A percentile compares a stretch with the other conserved stretches of the same genome.
These are phyloP conservation scores for Anastatica hierochuntica DNA, from an alignment of 345 rosid genomes.

Conservation along the genomic window DNA sequence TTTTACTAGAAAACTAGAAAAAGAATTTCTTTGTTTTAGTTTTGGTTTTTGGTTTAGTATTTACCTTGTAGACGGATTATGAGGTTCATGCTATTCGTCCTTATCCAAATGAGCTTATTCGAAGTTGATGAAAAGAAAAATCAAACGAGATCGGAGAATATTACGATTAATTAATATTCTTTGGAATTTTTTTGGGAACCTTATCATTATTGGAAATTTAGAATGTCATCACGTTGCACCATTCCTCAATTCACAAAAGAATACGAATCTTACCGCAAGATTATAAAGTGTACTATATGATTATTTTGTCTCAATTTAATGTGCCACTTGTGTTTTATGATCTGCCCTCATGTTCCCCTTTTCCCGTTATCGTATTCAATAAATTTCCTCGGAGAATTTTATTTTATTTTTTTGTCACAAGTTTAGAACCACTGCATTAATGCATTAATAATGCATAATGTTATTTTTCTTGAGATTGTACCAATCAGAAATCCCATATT, in stretches of 20 bases:
- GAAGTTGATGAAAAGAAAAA: background rate
- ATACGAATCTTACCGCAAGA: slow-evolving; percentile 12
- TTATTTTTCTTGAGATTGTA: too few species aligned
- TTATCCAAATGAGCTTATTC: too few species aligned
- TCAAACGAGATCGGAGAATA: background rate
- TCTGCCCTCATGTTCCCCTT: slow-evolving; percentile 7
- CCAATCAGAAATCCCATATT: too few species aligned
- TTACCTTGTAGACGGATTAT: too few species aligned
- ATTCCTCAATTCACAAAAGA: slow-evolving; percentile 10
- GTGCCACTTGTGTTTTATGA: slow-evolving; percentile 13
- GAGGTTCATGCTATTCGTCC: too few species aligned
- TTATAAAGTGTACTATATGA: background rate
- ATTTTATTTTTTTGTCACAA: background rate
- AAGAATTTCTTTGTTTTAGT: too few species aligned
- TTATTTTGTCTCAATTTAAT: slow-evolving; percentile 7
- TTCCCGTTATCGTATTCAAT: slow-evolving; percentile 1
- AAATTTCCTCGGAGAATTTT: background rate
- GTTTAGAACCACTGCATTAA: background rate
- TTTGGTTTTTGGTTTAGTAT: too few species aligned
- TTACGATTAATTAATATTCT: background rate
- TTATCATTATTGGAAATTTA: slow-evolving; percentile 8
- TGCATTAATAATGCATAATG: too few species aligned
- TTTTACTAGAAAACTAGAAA: too few species aligned
- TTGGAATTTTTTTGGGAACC: too few species aligned
- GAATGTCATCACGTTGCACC: slow-evolving; percentile 21